A percentile compares a stretch with the other conserved stretches of the same genome.
phyloP scores from a whole-genome alignment of 805 yeast species.

The Wickerhamiella parazyma region DNA sequence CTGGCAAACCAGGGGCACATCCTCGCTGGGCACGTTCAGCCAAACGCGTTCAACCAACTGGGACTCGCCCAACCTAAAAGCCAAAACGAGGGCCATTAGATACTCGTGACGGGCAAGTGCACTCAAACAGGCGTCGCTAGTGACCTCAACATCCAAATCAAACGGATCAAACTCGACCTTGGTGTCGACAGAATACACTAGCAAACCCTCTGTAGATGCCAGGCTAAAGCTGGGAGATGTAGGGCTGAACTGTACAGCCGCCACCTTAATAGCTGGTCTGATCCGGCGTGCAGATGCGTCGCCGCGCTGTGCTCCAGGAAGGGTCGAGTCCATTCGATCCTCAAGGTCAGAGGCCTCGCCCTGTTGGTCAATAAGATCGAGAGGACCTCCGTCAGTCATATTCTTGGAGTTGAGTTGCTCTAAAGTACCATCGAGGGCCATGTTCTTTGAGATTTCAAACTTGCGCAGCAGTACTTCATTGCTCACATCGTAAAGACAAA shows the following conservation, averaged over 20 bases:
- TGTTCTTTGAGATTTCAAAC: slow-evolving; percentile 75
- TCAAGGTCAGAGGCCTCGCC: slow-evolving; percentile 81
- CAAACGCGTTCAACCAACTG: slow-evolving; percentile 59
- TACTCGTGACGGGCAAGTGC: slow-evolving; percentile 48
- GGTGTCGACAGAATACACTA: slow-evolving; percentile 66
- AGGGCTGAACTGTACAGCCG: slow-evolving; percentile 72
- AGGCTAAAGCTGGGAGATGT: slow-evolving; percentile 85
- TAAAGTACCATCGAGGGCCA: slow-evolving; percentile 81
- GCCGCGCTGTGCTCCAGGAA: slow-evolving; percentile 82
- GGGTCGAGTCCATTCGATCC: slow-evolving; percentile 55
- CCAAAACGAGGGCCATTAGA: slow-evolving; percentile 74
- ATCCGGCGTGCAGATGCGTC: slow-evolving; percentile 65
- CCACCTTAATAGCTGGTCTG: slow-evolving; percentile 73
- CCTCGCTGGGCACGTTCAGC: slow-evolving; percentile 53
- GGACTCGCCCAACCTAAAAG: slow-evolving; percentile 79
- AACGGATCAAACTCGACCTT: slow-evolving; percentile 74
- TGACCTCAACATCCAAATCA: slow-evolving; percentile 83
- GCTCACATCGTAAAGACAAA: slow-evolving; percentile 80
- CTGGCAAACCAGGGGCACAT: slow-evolving; percentile 51
- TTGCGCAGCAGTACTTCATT: slow-evolving; percentile 76
- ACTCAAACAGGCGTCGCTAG: slow-evolving; percentile 61
- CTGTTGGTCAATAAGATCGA: slow-evolving; percentile 65
- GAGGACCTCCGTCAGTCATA: slow-evolving; percentile 79
- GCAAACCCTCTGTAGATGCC: slow-evolving; percentile 86
- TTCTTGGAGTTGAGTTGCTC: slow-evolving; percentile 63